Percentiles rank a stretch among this genome's conserved stretches.
phyloP scores from a whole-genome alignment of 192 early-diverging fungal genomes.

The Jimgerdemannia flammicorona region DNA sequence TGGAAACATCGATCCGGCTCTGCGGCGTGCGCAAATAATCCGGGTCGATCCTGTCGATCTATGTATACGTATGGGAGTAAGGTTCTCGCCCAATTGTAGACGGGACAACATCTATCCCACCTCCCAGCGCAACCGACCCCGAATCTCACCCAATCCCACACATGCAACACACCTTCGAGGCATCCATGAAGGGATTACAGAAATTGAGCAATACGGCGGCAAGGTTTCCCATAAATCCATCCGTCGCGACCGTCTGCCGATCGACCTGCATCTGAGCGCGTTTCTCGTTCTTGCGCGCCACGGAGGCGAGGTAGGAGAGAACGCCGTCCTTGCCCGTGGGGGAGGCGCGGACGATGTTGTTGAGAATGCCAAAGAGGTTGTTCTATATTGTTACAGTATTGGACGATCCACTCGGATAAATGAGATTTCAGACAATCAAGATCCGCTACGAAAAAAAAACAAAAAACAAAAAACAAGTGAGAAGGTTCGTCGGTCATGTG shows the following conservation, averaged over 20 bases:
- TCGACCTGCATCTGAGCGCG: conserved; percentile 84
- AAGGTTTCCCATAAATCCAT: conserved; percentile 86
- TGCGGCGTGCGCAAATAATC: conserved; percentile 58
- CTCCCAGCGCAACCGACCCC: background rate
- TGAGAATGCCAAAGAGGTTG: conserved; percentile 44
- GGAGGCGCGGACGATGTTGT: conserved; percentile 66
- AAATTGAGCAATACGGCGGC: conserved; percentile 60
- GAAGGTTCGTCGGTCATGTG: background rate
- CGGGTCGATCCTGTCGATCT: conserved; percentile 72
- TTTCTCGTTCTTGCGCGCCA: conserved; percentile 61
- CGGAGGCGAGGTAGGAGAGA: conserved; percentile 62
- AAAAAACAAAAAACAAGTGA: background rate
- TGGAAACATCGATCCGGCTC: conserved; percentile 54
- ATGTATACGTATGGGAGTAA: background rate
- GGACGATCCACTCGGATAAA: background rate
- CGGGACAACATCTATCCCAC: background rate
- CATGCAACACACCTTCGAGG: conserved; percentile 50
- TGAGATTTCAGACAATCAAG: too few relatives aligned
- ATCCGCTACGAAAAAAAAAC: too few relatives aligned
- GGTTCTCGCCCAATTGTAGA: too few relatives aligned
- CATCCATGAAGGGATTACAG: conserved; percentile 85
- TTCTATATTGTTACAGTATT: background rate
- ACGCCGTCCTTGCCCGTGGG: conserved; percentile 52
- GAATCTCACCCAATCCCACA: background rate
- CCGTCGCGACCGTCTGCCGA: conserved; percentile 62